Evolutionary conservation across 2,329 filamentous ascomycete genomes (phyloP).

Genomic region (Aspergillus pseudotamarii): DNA sequence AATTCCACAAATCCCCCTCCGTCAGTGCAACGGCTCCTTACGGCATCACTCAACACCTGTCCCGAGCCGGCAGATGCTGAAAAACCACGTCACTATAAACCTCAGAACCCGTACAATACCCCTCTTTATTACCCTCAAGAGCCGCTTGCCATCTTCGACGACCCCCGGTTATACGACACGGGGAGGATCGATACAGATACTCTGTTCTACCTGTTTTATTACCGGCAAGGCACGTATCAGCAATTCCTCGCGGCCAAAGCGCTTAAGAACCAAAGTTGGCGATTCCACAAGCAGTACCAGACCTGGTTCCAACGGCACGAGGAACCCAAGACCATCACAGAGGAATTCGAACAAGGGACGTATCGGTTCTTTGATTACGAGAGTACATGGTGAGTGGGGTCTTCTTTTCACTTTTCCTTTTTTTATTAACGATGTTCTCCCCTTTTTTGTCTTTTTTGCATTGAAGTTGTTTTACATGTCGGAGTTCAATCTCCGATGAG

Average conservation of each 20-base stretch:
- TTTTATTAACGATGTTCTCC: not conserved
- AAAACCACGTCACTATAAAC: conserved; percentile 79
- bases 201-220: conserved; percentile 98
- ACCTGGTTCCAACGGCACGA: conserved; percentile 99
- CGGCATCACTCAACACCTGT: conserved; percentile 70
- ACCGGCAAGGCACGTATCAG: conserved; percentile 93
- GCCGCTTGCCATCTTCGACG: conserved; percentile 87
- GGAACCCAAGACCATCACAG: conserved; percentile 97
- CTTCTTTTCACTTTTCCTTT: conserved; percentile 14
- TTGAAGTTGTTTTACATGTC: conserved; percentile 8
- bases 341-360: conserved; percentile 97
- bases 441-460: conserved; percentile 21
- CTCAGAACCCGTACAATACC: conserved; percentile 77
- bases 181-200: conserved; percentile 89
- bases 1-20: conserved; percentile 58
- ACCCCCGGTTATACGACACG: conserved; percentile 76
- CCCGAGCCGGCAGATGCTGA: conserved; percentile 80
- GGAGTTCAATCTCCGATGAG: conserved; percentile 11
- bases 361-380: conserved; percentile 99
- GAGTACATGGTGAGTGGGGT: conserved; percentile 81
- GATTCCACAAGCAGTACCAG: conserved; percentile 99
- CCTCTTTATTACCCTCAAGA: conserved; percentile 88
- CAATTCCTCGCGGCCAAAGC: conserved; percentile 95
- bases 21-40: conserved; percentile 73
- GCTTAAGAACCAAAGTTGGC: conserved; percentile 97